phyloP scores from a whole-genome alignment of 192 early-diverging fungal species.

The Umbelopsis ramanniana region DNA sequence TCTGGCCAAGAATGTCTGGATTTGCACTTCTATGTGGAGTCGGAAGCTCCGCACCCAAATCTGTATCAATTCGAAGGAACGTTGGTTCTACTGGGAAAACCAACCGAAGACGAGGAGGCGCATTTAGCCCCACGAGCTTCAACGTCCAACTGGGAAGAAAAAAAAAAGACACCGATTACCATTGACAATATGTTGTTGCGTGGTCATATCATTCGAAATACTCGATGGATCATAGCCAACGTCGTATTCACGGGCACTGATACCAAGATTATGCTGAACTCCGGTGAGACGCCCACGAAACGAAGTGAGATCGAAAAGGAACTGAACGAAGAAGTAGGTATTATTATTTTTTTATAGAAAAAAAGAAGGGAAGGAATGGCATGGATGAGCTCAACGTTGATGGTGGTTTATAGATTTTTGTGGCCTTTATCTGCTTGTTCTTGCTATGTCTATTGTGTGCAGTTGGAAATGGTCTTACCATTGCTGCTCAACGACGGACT shows the following conservation, averaged over 20 bases:
- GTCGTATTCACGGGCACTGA: constrained; percentile 85
- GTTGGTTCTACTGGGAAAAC: constrained; percentile 47
- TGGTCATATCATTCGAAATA: constrained; percentile 90
- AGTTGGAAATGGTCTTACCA: constrained; percentile 50
- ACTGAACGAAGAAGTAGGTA: constrained; percentile 76
- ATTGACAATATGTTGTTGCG: constrained; percentile 86
- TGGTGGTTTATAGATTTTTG: constrained; percentile 51
- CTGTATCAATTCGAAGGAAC: constrained; percentile 80
- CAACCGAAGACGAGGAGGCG: background rate
- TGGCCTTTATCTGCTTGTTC: constrained; percentile 61
- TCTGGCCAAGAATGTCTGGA: constrained; percentile 79
- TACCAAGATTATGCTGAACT: constrained; percentile 92
- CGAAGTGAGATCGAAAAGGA: constrained; percentile 83
- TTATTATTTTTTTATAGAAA: too few species aligned
- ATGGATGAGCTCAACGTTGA: constrained; percentile 29
- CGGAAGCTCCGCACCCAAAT: constrained; percentile 78
- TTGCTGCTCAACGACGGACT: background rate
- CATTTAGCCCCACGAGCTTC: background rate
- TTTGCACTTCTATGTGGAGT: constrained; percentile 66
- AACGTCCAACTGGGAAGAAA: constrained; percentile 13
- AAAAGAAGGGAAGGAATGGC: background rate
- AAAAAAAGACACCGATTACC: constrained; percentile 64
- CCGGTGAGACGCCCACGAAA: constrained; percentile 89
- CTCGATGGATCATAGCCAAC: constrained; percentile 85
- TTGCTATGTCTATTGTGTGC: constrained; percentile 56